Evolutionary conservation across 768 basidiomycete genomes (phyloP), one percentile per base, ranked within the genome.

Genomic region (Trametes punicea): DNA sequence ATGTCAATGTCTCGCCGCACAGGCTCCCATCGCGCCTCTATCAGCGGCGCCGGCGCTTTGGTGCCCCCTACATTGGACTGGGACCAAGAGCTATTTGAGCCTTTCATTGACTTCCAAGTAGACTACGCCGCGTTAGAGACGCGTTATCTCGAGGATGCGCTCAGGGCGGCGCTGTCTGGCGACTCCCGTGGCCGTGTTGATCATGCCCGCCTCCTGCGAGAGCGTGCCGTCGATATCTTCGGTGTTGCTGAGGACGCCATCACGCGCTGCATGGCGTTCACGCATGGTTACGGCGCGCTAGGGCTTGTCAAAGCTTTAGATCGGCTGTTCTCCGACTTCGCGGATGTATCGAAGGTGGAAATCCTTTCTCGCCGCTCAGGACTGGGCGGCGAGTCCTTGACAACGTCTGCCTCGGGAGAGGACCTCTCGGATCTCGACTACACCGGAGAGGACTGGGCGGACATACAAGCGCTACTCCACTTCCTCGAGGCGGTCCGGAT

Each of bases 71-170:
- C 23, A 29, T 54, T 54, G 51, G 85, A 87, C 55, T 98, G 97
- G 97, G 93, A 98, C 65, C 87, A 86, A 52, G 86, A 88, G 47
- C 75, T 99, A 15, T 97, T 94, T 68, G 93, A 95, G 67, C 93
- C 96, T 2, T 98, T 98, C 74, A 78, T 96, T 23, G 90, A 95
- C 64, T 87, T 88, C 59, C 96, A 98, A 64, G 76, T 83, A 16
- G 88, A 95, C 52, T 98, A 98, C 69, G 81, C 82, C 0, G 73
- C 77, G 1, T 75, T 97, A 30, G 97, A 99, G 70, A 77, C 80
- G 31, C 81, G 84, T 6, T 78, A 83, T 47, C 73, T 98, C 51
- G 80, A 84, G 25, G 77, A 82, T 44, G 71, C 74, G 1, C 73
- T 91, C 16, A 74, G 74, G n/a, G 72, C 75, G 8, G 77, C 80